A percentile compares a stretch with the other conserved stretches of the same genome.
These are phyloP conservation scores for Rugonectria rugulosa DNA, from an alignment of 2,329 filamentous ascomycete genomes.

Conservation along the genomic window DNA sequence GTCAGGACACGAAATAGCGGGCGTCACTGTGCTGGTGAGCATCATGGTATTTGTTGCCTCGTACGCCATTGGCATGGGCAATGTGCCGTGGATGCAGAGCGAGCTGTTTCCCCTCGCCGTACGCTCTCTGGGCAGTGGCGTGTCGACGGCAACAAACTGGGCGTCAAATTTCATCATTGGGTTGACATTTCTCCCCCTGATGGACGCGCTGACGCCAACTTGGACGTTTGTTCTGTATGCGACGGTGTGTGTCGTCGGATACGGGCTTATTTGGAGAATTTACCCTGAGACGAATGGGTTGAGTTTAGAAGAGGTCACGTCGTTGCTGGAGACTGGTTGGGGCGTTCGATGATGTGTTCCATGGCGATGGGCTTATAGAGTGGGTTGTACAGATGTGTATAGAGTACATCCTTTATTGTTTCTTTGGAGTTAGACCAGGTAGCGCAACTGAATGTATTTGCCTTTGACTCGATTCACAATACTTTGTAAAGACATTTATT, in stretches of 20 bases:
- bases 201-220: constrained; percentile 75
- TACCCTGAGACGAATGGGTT: constrained; percentile 90
- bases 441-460: no score
- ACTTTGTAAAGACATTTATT: no score
- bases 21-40: constrained; percentile 71
- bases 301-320: constrained; percentile 80
- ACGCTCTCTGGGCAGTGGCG: constrained; percentile 73
- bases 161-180: constrained; percentile 85
- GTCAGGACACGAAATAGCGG: constrained; percentile 44
- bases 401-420: no score
- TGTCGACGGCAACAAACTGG: constrained; percentile 87
- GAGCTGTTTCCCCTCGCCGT: constrained; percentile 86
- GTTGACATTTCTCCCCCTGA: constrained; percentile 86
- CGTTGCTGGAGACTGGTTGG: constrained; percentile 75
- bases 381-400: background rate
- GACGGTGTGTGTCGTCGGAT: constrained; percentile 71
- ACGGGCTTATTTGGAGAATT: constrained; percentile 72
- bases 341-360: constrained; percentile 63
- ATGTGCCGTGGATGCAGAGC: constrained; percentile 95
- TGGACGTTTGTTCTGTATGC: constrained; percentile 88
- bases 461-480: no score
- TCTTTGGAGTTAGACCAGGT: no score
- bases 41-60: constrained; percentile 85
- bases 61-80: constrained; percentile 88
- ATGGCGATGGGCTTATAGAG: no score